Conservation (phyloP, 1,284 basidiomycete genomes). For the Rugosomyces carneus region DNA sequence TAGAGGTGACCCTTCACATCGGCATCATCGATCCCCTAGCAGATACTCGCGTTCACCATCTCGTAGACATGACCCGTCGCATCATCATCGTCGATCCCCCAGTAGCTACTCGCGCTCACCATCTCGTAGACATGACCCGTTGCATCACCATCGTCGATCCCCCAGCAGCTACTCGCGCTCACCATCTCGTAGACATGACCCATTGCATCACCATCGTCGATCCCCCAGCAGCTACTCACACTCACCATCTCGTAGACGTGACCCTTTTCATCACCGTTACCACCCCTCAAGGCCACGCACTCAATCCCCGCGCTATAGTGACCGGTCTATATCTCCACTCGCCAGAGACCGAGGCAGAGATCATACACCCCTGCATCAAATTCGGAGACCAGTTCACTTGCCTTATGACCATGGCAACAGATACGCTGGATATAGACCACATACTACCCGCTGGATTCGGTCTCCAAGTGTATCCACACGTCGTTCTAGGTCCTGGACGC, state of each 20-base stretch:
- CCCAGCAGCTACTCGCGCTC: neutral
- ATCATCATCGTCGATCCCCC: neutral
- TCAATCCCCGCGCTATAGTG: neutral
- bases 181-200: neutral
- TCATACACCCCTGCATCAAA: neutral
- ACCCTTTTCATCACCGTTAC: neutral
- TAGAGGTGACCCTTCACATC: too few relatives aligned
- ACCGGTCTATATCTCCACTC: neutral
- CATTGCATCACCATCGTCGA: neutral
- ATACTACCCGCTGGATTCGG: constrained; percentile 2
- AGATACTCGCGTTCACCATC: neutral
- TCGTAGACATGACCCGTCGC: constrained; percentile 1
- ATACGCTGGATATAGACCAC: neutral
- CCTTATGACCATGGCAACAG: constrained; percentile 9
- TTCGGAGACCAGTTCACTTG: constrained; percentile 19
- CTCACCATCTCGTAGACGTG: neutral
- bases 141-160: neutral
- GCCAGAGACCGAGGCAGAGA: neutral
- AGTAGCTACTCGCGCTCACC: neutral
- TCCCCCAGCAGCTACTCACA: neutral
- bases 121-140: neutral
- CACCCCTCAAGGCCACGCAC: constrained; percentile 2
- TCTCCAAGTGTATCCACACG: constrained; percentile 8
- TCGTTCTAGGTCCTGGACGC: constrained; percentile 1
- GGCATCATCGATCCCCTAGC: neutral